Conservation (phyloP, 139 green algal genomes). For the Coelastrella sp. region DNA sequence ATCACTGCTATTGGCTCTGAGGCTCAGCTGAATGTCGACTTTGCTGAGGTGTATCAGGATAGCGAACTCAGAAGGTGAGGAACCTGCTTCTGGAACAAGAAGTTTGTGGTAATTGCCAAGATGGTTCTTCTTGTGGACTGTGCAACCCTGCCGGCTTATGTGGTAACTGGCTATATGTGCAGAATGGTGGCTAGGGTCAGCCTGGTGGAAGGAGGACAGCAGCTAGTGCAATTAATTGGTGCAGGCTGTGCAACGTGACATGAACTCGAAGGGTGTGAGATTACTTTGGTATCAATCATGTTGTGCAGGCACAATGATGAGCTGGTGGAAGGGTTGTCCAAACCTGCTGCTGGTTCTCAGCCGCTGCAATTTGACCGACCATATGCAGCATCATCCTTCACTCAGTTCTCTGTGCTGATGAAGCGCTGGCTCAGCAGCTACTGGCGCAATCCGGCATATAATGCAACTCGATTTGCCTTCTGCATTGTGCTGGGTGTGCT, state of each 20-base stretch:
- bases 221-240: no score
- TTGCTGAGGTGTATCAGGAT: constrained; percentile 33
- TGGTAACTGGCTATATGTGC: no score
- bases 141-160: no score
- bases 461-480: constrained; percentile 25
- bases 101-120: no score
- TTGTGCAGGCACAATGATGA: neutral
- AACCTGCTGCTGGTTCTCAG: neutral
- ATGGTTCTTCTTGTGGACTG: no score
- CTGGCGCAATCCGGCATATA: constrained; percentile 36
- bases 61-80: constrained; percentile 18
- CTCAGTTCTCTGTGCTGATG: constrained; percentile 35
- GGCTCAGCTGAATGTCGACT: constrained; percentile 3
- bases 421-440: constrained; percentile 28
- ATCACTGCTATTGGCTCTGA: constrained; percentile 42
- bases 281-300: no score
- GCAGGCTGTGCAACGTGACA: neutral
- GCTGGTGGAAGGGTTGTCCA: constrained; percentile 23
- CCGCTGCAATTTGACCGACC: constrained; percentile 20
- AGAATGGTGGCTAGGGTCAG: no score
- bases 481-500: constrained; percentile 36
- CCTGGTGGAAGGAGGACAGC: no score
- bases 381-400: constrained; percentile 15
- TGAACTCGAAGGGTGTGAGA: no score
- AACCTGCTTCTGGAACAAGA: neutral